phyloP scores from a whole-genome alignment of 768 basidiomycete species.

The Daedaleopsis sinensis region DNA sequence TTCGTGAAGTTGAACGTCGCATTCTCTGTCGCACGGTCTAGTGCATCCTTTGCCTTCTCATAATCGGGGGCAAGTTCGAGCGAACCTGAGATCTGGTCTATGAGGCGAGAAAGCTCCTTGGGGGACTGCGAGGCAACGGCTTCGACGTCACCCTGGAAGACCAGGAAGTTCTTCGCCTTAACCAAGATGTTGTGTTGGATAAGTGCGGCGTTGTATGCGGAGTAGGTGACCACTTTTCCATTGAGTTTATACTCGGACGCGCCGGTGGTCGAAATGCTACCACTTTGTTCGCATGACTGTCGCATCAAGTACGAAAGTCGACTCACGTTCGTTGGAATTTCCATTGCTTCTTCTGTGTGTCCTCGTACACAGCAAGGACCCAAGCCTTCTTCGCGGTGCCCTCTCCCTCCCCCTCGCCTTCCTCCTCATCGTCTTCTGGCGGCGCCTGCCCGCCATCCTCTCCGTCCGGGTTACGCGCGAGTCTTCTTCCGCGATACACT shows the following conservation, averaged over 20 bases:
- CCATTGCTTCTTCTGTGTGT: slow-evolving; percentile 80
- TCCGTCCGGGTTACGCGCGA: slow-evolving; percentile 53
- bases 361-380: slow-evolving; percentile 91
- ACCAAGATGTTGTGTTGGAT: slow-evolving; percentile 93
- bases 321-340: slow-evolving; percentile 90
- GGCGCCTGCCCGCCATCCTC: slow-evolving; percentile 41
- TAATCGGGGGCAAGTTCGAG: slow-evolving; percentile 89
- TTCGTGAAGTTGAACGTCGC: slow-evolving; percentile 96
- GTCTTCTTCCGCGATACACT: slow-evolving; percentile 87
- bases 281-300: neutral
- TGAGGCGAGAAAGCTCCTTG: slow-evolving; percentile 83
- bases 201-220: slow-evolving; percentile 87
- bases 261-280: slow-evolving; percentile 85
- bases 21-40: slow-evolving; percentile 90
- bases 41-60: slow-evolving; percentile 83
- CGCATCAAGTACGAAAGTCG: neutral
- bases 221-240: slow-evolving; percentile 77
- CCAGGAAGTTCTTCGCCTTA: slow-evolving; percentile 98
- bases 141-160: slow-evolving; percentile 99
- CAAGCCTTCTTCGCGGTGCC: slow-evolving; percentile 91
- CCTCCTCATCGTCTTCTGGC: slow-evolving; percentile 47
- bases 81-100: slow-evolving; percentile 96
- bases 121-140: slow-evolving; percentile 95
- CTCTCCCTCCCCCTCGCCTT: slow-evolving; percentile 64
- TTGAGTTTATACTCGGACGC: slow-evolving; percentile 93